Base-by-base conservation (phyloP, 192 early-diverging fungal species). In the Linderina pennispora region DNA sequence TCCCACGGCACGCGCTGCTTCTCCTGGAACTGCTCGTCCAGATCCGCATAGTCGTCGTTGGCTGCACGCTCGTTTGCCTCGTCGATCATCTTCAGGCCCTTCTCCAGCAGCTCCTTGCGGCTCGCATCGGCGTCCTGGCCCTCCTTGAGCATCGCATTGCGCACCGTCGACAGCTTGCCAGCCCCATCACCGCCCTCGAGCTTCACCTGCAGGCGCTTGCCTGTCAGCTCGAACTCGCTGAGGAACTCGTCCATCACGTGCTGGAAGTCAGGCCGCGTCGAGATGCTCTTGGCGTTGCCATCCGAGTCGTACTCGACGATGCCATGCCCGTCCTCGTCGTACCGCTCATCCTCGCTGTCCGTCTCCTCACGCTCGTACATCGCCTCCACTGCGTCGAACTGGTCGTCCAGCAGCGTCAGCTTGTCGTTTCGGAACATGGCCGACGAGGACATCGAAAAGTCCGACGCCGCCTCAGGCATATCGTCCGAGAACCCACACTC, bases 391-490 rank as follows among this genome's bases (percentile, higher is more conserved):
- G 82, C 68, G 54, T 98, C 96, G 70, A 94, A 98, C 50, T 84
- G 85, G 50, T 95, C 91, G 77, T 98, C 96, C 36, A 98, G 65
- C 15, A 91, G 74, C 6, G 85, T 87, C 17, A 99, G 72, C 48
- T 92, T 83, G 33, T 84, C 82, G 59, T 93, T 97, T 62, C 96
- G 84, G 70, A 82, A 88, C 89, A 97, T 88, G 33, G 85, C 82
- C 5, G 91, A 91, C 14, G 92, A 92, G 1, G 91, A 85, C 89
- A 97, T 91, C 8, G 94, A 94, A 22, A 88, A 83, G 18, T 44
- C 43, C 15, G 33, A 28, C 3, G 16, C 36, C 23, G 14, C 35
- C 23, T 35, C n/a, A 23, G 15, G 40, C 21, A 23, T 38, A 21
- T 51, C 49, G 13, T 46, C 39, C 32, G 58, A 48, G 14, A 42